Evolutionary conservation across 805 yeast species (phyloP).

Genomic region (Saccharomycopsis oosterbeekiorum): DNA sequence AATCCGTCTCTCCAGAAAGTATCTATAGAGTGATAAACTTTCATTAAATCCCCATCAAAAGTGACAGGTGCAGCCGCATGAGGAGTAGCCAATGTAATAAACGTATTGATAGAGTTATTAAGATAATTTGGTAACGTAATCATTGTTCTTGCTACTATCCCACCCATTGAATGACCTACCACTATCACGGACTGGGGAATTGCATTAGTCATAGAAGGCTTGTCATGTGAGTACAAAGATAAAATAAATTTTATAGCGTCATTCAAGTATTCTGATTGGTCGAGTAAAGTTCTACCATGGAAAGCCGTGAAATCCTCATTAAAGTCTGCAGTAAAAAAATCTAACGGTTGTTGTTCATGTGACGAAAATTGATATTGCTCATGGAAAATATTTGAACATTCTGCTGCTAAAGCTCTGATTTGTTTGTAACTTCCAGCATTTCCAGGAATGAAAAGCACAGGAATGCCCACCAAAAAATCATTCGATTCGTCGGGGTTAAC

Average conservation of each 20-base stretch:
- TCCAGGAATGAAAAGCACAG: conserved; percentile 91
- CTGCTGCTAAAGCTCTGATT: conserved; percentile 85
- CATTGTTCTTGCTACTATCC: conserved; percentile 82
- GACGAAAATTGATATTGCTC: conserved; percentile 22
- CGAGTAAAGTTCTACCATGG: conserved; percentile 87
- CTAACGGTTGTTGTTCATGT: conserved; percentile 32
- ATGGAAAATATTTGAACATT: conserved; percentile 47
- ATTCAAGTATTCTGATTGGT: conserved; percentile 87
- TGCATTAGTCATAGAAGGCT: conserved; percentile 22
- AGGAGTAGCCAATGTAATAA: conserved; percentile 81
- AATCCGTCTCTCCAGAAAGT: conserved; percentile 70
- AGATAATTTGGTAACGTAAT: conserved; percentile 68
- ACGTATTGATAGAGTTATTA: conserved; percentile 67
- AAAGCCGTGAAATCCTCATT: conserved; percentile 94
- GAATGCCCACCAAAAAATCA: conserved; percentile 51
- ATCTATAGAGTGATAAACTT: conserved; percentile 64
- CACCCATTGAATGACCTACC: conserved; percentile 96
- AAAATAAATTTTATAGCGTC: conserved; percentile 78
- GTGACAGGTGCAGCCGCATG: conserved; percentile 90
- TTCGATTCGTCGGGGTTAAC: conserved; percentile 37
- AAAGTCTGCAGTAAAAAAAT: conserved; percentile 87
- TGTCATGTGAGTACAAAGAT: conserved; percentile 43
- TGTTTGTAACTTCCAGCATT: conserved; percentile 94
- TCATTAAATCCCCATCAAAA: conserved; percentile 79
- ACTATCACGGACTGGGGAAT: conserved; percentile 52